Conservation (phyloP, 768 basidiomycete species). For the Tylopilus vinaceipallidus region DNA sequence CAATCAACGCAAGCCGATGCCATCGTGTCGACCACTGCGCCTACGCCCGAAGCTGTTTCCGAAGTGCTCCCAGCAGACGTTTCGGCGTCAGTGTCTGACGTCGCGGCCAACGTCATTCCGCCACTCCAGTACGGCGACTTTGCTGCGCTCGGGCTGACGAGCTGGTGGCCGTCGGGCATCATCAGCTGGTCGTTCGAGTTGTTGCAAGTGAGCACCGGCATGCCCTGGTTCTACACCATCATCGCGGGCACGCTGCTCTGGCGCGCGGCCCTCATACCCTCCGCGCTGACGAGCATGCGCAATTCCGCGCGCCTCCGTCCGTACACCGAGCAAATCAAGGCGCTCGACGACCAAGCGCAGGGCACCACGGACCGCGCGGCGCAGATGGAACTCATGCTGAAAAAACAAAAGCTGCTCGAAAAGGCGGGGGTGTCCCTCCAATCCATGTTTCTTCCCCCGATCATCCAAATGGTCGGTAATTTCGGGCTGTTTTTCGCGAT, state of each 20-base stretch:
- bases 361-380: constrained; percentile 36
- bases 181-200: constrained; percentile 63
- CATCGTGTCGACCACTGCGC: neutral
- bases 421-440: constrained; percentile 64
- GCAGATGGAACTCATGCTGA: constrained; percentile 42
- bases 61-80: constrained; percentile 6
- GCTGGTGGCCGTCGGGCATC: constrained; percentile 68
- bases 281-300: constrained; percentile 54
- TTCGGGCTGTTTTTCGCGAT: constrained; percentile 84
- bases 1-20: neutral
- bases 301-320: constrained; percentile 45
- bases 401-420: constrained; percentile 53
- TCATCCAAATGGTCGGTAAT: constrained; percentile 75
- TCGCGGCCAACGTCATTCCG: constrained; percentile 31
- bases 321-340: constrained; percentile 49
- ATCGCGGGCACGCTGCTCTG: constrained; percentile 60
- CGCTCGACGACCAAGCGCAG: constrained; percentile 44
- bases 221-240: constrained; percentile 88
- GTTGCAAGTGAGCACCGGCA: constrained; percentile 62
- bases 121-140: constrained; percentile 73
- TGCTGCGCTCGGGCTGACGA: constrained; percentile 59
- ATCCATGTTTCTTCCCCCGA: constrained; percentile 49
- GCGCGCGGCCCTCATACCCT: constrained; percentile 59
- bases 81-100: constrained; percentile 6
- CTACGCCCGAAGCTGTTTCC: constrained; percentile 8